These are phyloP conservation scores for Colletotrichum zoysiae DNA, from an alignment of 2,329 filamentous ascomycete genomes.

Conservation along the genomic window DNA sequence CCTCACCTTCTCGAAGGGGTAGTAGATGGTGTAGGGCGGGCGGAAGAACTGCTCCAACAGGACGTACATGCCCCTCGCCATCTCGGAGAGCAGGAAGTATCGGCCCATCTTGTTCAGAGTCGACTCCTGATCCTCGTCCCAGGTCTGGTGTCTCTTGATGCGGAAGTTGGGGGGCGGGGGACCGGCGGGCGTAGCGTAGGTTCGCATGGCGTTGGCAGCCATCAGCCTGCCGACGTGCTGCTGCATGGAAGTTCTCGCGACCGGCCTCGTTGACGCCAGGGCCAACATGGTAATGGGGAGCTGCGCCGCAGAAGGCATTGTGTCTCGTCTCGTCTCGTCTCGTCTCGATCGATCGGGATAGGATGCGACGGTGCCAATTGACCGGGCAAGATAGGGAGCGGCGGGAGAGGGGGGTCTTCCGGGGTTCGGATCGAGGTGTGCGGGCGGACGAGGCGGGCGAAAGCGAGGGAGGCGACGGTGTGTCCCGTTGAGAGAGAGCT, in stretches of 20 bases:
- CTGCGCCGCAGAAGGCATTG: slow-evolving; percentile 41
- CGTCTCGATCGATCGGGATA: slow-evolving; percentile 13
- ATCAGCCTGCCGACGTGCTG: slow-evolving; percentile 34
- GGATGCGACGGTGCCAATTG: slow-evolving; percentile 37
- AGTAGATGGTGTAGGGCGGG: slow-evolving; percentile 98
- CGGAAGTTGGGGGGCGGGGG: slow-evolving; percentile 87
- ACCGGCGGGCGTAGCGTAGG: slow-evolving; percentile 78
- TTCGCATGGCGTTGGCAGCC: slow-evolving; percentile 39
- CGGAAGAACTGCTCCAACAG: slow-evolving; percentile 98
- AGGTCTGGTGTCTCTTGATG: slow-evolving; percentile 77
- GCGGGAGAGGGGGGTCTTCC: neutral
- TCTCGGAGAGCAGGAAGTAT: slow-evolving; percentile 96
- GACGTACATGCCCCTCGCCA: slow-evolving; percentile 98
- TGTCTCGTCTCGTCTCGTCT: slow-evolving; percentile 21
- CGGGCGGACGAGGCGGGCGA: slow-evolving; percentile 5
- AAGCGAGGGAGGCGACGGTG: neutral
- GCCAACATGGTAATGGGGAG: slow-evolving; percentile 41
- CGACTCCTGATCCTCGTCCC: slow-evolving; percentile 83
- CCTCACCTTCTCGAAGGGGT: slow-evolving; percentile 92
- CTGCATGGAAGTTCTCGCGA: slow-evolving; percentile 35
- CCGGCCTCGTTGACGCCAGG: slow-evolving; percentile 38
- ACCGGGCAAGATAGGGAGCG: slow-evolving; percentile 27
- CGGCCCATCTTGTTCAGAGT: slow-evolving; percentile 87
- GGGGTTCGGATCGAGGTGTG: slow-evolving; percentile 29
- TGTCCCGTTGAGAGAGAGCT: slow-evolving; percentile 35